A percentile compares a stretch with the other conserved stretches of the same genome.
Conservation (phyloP, 805 yeast genomes). For the Maudiozyma bulderi region DNA sequence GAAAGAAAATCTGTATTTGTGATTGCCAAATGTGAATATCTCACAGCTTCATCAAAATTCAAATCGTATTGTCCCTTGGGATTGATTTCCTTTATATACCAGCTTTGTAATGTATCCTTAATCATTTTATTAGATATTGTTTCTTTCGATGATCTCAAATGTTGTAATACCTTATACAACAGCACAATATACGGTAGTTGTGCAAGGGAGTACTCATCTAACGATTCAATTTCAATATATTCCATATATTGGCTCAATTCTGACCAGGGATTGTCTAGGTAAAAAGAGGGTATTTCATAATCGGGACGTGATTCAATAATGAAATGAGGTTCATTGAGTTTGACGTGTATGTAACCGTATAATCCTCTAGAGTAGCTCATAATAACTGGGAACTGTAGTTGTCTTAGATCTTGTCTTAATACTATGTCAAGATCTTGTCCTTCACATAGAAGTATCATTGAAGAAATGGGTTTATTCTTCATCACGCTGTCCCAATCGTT, state of each 20-base stretch:
- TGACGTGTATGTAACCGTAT: constrained; percentile 49
- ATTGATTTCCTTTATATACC: constrained; percentile 19
- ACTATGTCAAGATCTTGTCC: background rate
- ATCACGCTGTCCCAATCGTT: background rate
- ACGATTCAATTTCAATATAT: constrained; percentile 37
- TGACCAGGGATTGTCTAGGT: constrained; percentile 65
- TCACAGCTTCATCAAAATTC: constrained; percentile 45
- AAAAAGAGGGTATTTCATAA: constrained; percentile 43
- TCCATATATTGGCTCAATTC: constrained; percentile 46
- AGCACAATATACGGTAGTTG: constrained; percentile 50
- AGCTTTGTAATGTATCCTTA: background rate
- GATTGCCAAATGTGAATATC: constrained; percentile 35
- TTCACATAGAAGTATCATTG: background rate
- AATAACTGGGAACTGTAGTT: constrained; percentile 45
- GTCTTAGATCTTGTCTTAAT: background rate
- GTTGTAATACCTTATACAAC: constrained; percentile 1
- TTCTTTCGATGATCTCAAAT: background rate
- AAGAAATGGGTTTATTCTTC: constrained; percentile 20
- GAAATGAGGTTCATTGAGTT: constrained; percentile 46
- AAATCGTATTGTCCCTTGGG: constrained; percentile 28
- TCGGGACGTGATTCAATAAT: constrained; percentile 68
- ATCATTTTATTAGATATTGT: background rate
- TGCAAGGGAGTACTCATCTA: constrained; percentile 38
- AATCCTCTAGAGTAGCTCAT: constrained; percentile 48
- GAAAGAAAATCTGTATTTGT: background rate